Evolutionary conservation across 2,329 filamentous ascomycete species (phyloP).

Genomic region (Colletotrichum abscissum): DNA sequence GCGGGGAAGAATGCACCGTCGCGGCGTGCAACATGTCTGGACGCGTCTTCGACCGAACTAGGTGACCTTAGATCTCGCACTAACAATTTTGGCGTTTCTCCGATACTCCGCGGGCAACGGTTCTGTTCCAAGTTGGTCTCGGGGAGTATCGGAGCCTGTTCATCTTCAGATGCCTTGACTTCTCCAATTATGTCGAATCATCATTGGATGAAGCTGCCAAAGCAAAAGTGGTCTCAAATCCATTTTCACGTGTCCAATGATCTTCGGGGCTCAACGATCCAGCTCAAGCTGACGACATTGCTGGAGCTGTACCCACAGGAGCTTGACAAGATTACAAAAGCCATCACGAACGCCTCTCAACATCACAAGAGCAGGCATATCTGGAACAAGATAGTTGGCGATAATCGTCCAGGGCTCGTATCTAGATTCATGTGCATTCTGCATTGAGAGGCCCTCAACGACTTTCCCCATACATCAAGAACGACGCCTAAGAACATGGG

Average conservation of each 20-base stretch:
- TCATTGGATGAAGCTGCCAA: slow-evolving; percentile 14
- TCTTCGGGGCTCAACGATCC: slow-evolving; percentile 1
- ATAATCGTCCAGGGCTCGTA: not conserved
- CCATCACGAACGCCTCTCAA: not conserved
- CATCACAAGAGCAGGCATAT: not conserved
- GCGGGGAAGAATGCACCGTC: not conserved
- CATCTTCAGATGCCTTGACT: not conserved
- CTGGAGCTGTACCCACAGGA: not conserved
- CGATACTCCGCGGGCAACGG: not conserved
- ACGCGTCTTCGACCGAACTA: not conserved
- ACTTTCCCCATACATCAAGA: not conserved
- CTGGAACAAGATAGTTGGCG: not conserved
- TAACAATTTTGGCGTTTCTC: not conserved
- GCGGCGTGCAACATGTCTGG: not conserved
- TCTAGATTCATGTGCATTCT: not conserved
- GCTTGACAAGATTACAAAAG: not conserved
- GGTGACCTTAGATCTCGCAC: not conserved
- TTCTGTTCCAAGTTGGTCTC: not conserved
- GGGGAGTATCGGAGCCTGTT: slow-evolving; percentile 8
- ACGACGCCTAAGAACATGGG: not conserved
- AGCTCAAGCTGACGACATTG: not conserved
- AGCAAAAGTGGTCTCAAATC: slow-evolving; percentile 2
- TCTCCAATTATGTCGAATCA: not conserved
- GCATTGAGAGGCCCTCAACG: not conserved
- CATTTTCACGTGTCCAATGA: slow-evolving; percentile 9